phyloP scores from a whole-genome alignment of 2,329 filamentous ascomycete species.

The Monosporascus sp. region DNA sequence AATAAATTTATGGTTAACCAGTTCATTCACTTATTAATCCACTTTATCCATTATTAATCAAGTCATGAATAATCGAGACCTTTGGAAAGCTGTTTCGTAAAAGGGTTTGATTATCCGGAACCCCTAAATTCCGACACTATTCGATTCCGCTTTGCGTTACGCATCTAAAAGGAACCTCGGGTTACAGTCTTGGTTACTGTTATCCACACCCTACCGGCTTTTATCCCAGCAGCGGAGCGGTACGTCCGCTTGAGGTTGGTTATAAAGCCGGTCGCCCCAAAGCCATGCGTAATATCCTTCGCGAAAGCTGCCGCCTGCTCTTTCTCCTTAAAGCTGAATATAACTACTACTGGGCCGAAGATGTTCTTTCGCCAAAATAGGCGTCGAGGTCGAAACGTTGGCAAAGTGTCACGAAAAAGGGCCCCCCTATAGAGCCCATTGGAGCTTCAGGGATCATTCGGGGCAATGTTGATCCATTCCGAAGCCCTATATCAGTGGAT shows the following conservation, averaged over 20 bases:
- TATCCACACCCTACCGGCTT: slow-evolving; percentile 52
- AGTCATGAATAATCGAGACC: too few species aligned
- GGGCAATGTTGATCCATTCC: too few species aligned
- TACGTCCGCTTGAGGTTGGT: slow-evolving; percentile 47
- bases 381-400: slow-evolving; percentile 35
- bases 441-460: too few species aligned
- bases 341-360: slow-evolving; percentile 40
- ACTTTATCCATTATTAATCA: too few species aligned
- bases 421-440: too few species aligned
- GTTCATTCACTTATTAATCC: too few species aligned
- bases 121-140: too few species aligned
- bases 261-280: slow-evolving; percentile 58
- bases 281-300: slow-evolving; percentile 53
- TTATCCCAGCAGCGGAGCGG: slow-evolving; percentile 49
- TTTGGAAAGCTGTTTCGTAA: too few species aligned
- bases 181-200: slow-evolving; percentile 40
- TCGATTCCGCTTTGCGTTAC: slow-evolving; percentile 45
- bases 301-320: slow-evolving; percentile 37
- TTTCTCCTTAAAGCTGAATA: slow-evolving; percentile 37
- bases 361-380: slow-evolving; percentile 41
- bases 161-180: slow-evolving; percentile 40
- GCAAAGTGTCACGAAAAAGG: too few species aligned
- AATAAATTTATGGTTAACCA: too few species aligned
- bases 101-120: too few species aligned
- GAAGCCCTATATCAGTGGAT: too few species aligned